Evolutionary conservation across 345 rosid genomes (phyloP).

Genomic region (Orychophragmus violaceus): DNA sequence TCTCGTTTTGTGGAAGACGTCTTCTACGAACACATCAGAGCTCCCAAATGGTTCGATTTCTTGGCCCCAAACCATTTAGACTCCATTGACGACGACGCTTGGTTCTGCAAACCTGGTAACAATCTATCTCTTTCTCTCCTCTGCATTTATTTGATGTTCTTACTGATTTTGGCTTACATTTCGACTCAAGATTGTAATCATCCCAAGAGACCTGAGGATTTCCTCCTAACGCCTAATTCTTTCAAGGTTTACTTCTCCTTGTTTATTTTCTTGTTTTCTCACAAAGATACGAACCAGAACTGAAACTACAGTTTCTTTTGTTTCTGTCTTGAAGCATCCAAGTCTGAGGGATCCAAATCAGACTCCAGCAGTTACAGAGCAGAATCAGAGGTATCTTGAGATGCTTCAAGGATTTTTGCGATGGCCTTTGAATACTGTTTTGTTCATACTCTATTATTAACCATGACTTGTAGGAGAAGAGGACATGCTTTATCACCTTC

Average conservation of each 20-base stretch:
- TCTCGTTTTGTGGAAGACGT: conserved; percentile 63
- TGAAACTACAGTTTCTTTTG: background rate
- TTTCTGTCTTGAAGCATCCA: conserved; percentile 3
- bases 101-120: conserved; percentile 90
- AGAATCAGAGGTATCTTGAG: conserved; percentile 17
- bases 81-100: conserved; percentile 44
- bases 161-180: background rate
- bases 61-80: conserved; percentile 32
- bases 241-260: conserved; percentile 21
- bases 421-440: background rate
- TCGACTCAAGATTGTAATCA: conserved; percentile 64
- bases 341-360: background rate
- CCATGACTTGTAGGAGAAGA: conserved; percentile 30
- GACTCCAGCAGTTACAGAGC: background rate
- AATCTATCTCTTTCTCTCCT: background rate
- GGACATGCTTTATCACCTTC: background rate
- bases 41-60: conserved; percentile 92
- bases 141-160: background rate
- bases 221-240: conserved; percentile 44
- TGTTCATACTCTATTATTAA: background rate
- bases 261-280: conserved; percentile 3
- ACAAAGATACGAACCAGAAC: background rate
- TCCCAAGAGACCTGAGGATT: conserved; percentile 75
- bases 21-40: conserved; percentile 71
- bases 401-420: background rate